phyloP scores from a whole-genome alignment of 441 rosid species.

The Omphalea diandra region DNA sequence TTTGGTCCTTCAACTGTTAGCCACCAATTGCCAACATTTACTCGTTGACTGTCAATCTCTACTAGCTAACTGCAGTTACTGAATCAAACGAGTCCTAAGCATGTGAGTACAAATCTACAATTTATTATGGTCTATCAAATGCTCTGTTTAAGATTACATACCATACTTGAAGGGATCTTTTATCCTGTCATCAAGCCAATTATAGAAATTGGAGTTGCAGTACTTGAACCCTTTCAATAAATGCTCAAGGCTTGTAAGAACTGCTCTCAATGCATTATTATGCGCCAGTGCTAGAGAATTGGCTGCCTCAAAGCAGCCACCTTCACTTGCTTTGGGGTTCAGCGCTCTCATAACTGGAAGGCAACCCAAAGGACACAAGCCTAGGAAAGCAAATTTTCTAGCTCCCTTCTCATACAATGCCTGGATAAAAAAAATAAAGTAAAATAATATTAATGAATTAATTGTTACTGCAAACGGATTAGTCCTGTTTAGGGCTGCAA shows the following conservation, averaged over 20 bases:
- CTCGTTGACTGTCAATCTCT: no score
- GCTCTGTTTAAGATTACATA: background rate
- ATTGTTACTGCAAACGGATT: no score
- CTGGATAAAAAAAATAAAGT: conserved; percentile 24
- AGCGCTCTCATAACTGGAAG: conserved; percentile 46
- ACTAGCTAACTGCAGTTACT: no score
- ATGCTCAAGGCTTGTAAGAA: conserved; percentile 38
- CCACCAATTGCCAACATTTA: no score
- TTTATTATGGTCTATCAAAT: background rate
- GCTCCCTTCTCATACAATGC: conserved; percentile 47
- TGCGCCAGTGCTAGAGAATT: conserved; percentile 46
- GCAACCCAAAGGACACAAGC: conserved; percentile 51
- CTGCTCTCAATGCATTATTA: conserved; percentile 36
- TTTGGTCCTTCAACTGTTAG: no score
- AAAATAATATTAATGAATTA: background rate
- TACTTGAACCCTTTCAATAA: conserved; percentile 40
- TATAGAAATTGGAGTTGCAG: conserved; percentile 42
- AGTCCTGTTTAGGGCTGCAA: no score
- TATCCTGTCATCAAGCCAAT: conserved; percentile 41
- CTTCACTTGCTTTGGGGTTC: conserved; percentile 32
- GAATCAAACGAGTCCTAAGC: no score
- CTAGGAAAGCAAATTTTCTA: conserved; percentile 51
- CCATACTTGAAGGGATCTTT: conserved; percentile 38
- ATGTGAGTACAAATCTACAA: no score
- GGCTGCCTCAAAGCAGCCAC: conserved; percentile 47